Evolutionary conservation across 2,329 filamentous ascomycete species (phyloP).

Genomic region (Eutypella sp.): DNA sequence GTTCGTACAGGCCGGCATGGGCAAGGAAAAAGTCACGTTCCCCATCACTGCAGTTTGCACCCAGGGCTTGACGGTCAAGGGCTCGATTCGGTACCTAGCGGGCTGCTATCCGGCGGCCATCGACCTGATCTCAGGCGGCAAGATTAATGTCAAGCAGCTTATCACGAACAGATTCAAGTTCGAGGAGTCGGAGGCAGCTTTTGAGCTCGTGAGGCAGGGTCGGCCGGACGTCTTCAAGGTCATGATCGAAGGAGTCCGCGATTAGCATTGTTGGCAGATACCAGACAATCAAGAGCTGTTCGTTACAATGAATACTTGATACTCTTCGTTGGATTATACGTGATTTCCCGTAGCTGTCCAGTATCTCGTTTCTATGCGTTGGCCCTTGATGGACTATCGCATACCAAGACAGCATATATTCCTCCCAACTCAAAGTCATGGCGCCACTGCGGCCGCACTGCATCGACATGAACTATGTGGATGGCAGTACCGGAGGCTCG

Average conservation of each 20-base stretch:
- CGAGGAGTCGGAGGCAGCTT: slow-evolving; percentile 42
- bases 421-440: no score
- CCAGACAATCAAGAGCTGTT: background rate
- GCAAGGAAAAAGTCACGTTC: slow-evolving; percentile 41
- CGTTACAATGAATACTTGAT: no score
- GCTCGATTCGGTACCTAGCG: slow-evolving; percentile 38
- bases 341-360: no score
- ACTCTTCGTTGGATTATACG: no score
- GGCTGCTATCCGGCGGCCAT: slow-evolving; percentile 39
- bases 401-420: no score
- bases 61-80: slow-evolving; percentile 36
- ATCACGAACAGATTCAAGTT: slow-evolving; percentile 13
- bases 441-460: no score
- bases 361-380: no score
- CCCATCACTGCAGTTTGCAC: slow-evolving; percentile 39
- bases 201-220: slow-evolving; percentile 33
- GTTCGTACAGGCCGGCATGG: slow-evolving; percentile 58
- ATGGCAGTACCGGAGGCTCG: no score
- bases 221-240: slow-evolving; percentile 4
- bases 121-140: slow-evolving; percentile 35
- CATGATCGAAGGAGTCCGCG: slow-evolving; percentile 4
- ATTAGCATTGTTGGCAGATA: background rate
- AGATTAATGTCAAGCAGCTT: slow-evolving; percentile 24
- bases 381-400: no score
- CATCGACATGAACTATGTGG: no score